A percentile compares a stretch with the other conserved stretches of the same genome.
Conservation (phyloP, 2,329 filamentous ascomycete species). For the Dactylella cylindrospora region DNA sequence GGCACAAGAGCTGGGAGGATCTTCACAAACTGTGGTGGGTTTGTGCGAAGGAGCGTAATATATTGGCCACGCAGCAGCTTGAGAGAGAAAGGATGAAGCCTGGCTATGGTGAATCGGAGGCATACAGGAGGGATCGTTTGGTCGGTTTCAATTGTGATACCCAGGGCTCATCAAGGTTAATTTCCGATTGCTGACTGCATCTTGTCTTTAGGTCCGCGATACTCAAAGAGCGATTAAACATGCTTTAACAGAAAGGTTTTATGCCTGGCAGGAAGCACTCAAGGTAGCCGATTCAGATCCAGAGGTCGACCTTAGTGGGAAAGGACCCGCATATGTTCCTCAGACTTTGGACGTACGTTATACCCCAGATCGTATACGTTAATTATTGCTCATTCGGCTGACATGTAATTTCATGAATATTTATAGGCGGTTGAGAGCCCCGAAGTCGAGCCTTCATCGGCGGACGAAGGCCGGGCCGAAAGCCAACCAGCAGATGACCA, state of each 20-base stretch:
- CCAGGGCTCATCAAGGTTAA: not conserved
- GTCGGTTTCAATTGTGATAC: conserved; percentile 14
- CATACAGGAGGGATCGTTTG: conserved; percentile 60
- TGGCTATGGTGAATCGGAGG: conserved; percentile 73
- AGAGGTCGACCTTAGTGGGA: conserved; percentile 64
- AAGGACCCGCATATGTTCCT: conserved; percentile 55
- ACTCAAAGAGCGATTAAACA: conserved; percentile 85
- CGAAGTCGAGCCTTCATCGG: too few relatives aligned
- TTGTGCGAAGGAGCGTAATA: conserved; percentile 86
- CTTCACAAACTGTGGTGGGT: conserved; percentile 92
- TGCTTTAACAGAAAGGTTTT: conserved; percentile 80
- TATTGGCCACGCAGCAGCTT: conserved; percentile 72
- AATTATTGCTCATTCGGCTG: too few relatives aligned
- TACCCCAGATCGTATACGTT: too few relatives aligned
- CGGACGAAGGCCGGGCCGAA: too few relatives aligned
- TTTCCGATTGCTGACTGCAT: not conserved
- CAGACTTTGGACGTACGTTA: conserved; percentile 30
- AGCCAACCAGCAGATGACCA: too few relatives aligned
- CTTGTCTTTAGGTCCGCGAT: conserved; percentile 62
- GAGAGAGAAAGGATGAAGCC: conserved; percentile 69
- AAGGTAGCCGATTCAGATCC: conserved; percentile 66
- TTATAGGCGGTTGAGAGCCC: too few relatives aligned
- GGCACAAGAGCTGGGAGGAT: conserved; percentile 89
- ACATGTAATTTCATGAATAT: too few relatives aligned
- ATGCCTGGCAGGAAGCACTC: conserved; percentile 79